Conservation (phyloP, 116 monocot genomes). For the Zostera marina region DNA sequence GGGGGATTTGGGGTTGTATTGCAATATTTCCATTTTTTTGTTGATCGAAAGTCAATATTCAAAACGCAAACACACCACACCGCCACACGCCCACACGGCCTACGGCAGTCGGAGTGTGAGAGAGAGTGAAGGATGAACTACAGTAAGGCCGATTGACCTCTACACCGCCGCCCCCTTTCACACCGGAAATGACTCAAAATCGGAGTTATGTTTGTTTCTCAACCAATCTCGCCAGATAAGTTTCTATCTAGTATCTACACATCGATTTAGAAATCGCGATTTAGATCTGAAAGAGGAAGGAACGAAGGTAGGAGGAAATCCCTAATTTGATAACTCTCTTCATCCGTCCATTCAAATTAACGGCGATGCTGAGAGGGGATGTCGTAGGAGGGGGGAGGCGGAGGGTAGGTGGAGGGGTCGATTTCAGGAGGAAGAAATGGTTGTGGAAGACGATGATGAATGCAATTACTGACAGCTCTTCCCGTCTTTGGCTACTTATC, state of each 20-base stretch:
- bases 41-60: too few species aligned
- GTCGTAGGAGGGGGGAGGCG: background rate
- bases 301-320: background rate
- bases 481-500: background rate
- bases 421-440: background rate
- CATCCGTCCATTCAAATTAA: background rate
- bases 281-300: constrained; percentile 1
- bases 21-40: too few species aligned
- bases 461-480: too few species aligned
- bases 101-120: background rate
- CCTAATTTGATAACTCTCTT: background rate
- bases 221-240: too few species aligned
- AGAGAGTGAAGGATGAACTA: background rate
- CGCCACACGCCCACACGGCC: too few species aligned
- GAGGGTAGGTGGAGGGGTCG: background rate
- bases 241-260: too few species aligned
- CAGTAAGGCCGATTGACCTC: background rate
- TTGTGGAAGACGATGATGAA: background rate
- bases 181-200: too few species aligned
- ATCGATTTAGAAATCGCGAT: background rate
- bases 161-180: too few species aligned
- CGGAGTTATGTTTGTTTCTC: too few species aligned
- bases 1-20: too few species aligned
- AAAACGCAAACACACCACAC: too few species aligned
- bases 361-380: background rate